Evolutionary conservation across 148 eudicot genomes (phyloP).

Genomic region (Rheum nobile): DNA sequence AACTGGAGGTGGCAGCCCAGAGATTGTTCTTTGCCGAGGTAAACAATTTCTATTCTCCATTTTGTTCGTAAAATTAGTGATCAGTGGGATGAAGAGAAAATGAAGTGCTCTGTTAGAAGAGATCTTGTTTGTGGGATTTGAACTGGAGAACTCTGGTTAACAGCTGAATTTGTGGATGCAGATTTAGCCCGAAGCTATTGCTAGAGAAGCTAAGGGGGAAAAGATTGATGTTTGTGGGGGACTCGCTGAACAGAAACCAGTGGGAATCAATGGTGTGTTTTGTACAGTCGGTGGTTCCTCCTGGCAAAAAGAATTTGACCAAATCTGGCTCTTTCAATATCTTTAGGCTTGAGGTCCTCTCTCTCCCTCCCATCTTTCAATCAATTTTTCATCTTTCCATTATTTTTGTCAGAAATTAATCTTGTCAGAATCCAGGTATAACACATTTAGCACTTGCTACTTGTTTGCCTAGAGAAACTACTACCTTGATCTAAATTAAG

Average conservation of each 20-base stretch:
- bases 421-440: background rate
- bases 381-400: no score
- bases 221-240: conserved; percentile 97
- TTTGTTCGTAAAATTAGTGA: background rate
- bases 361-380: background rate
- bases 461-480: no score
- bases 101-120: no score
- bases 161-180: conserved; percentile 9
- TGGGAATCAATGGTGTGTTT: conserved; percentile 99
- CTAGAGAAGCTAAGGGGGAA: conserved; percentile 75
- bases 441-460: background rate
- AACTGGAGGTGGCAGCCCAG: conserved; percentile 96
- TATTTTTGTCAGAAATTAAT: background rate
- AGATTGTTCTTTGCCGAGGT: conserved; percentile 84
- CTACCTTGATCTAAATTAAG: no score
- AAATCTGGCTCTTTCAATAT: conserved; percentile 71
- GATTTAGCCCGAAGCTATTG: conserved; percentile 71
- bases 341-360: conserved; percentile 56
- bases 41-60: background rate
- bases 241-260: conserved; percentile 85
- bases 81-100: no score
- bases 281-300: conserved; percentile 74
- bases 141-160: no score
- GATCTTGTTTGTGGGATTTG: no score
- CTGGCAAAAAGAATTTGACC: conserved; percentile 49